Evolutionary conservation across 1,284 basidiomycete species (phyloP).

Genomic region (Pascua guehoae): DNA sequence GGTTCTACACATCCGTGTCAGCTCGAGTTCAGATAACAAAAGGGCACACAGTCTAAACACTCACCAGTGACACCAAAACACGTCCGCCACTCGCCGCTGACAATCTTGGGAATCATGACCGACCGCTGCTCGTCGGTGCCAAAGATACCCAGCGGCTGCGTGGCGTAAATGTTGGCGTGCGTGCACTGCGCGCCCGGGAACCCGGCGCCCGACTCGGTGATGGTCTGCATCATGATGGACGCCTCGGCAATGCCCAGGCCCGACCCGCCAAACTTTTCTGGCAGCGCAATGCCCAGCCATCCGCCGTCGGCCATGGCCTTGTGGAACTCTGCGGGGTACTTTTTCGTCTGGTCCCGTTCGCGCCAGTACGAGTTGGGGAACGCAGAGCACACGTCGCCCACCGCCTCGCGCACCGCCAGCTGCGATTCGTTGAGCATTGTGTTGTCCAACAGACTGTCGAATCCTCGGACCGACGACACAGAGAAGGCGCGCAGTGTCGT

Average conservation of each 20-base stretch:
- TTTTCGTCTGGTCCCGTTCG: constrained; percentile 12
- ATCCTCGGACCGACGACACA: neutral
- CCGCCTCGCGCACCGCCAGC: constrained; percentile 12
- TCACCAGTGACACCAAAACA: constrained; percentile 14
- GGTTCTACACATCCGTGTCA: constrained; percentile 2
- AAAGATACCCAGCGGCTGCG: constrained; percentile 17
- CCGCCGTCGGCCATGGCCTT: constrained; percentile 19
- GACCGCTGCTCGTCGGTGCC: constrained; percentile 17
- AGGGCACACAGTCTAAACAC: no score
- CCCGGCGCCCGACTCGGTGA: constrained; percentile 17
- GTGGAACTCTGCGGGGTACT: constrained; percentile 19
- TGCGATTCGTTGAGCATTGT: constrained; percentile 18
- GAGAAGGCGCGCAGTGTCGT: constrained; percentile 6
- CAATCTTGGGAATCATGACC: constrained; percentile 17
- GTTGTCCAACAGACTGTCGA: constrained; percentile 16
- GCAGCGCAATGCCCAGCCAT: constrained; percentile 17
- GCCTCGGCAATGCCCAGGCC: constrained; percentile 16
- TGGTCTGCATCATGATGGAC: constrained; percentile 20
- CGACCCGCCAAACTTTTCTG: constrained; percentile 15
- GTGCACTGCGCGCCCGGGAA: constrained; percentile 19
- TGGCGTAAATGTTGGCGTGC: constrained; percentile 20
- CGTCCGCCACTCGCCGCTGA: constrained; percentile 14
- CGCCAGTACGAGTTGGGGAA: constrained; percentile 20
- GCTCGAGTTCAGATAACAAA: no score
- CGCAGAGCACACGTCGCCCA: constrained; percentile 3